These are phyloP conservation scores for Gloeopeniophorella convolvens DNA, from an alignment of 768 basidiomycete genomes.

Conservation along the genomic window DNA sequence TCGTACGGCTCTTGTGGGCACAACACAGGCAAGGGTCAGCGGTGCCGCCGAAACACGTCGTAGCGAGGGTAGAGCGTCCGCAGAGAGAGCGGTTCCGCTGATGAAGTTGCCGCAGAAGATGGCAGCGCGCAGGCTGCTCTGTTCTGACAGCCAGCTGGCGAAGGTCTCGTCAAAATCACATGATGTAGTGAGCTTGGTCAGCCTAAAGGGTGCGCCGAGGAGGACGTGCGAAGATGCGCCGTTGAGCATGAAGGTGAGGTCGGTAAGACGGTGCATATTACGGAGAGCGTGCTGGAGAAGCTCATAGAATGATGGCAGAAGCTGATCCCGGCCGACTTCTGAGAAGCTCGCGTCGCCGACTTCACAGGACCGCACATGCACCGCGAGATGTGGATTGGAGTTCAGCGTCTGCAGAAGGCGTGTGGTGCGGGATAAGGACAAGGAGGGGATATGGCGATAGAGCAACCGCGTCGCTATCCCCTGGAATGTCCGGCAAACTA, in stretches of 20 bases:
- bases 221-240: slow-evolving; percentile 22
- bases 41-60: slow-evolving; percentile 25
- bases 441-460: slow-evolving; percentile 17
- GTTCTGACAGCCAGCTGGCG: slow-evolving; percentile 22
- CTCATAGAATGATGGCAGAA: slow-evolving; percentile 10
- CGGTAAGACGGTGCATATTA: slow-evolving; percentile 23
- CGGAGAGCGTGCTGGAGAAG: slow-evolving; percentile 23
- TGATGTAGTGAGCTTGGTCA: slow-evolving; percentile 24
- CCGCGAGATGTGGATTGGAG: slow-evolving; percentile 12
- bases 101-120: slow-evolving; percentile 24
- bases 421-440: slow-evolving; percentile 14
- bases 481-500: slow-evolving; percentile 10
- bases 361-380: slow-evolving; percentile 13
- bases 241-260: slow-evolving; percentile 24
- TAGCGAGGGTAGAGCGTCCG: slow-evolving; percentile 20
- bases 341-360: slow-evolving; percentile 14
- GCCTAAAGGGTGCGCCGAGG: slow-evolving; percentile 23
- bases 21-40: slow-evolving; percentile 24
- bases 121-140: slow-evolving; percentile 19
- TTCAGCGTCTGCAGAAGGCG: slow-evolving; percentile 13
- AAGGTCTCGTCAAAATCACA: slow-evolving; percentile 24
- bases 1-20: slow-evolving; percentile 23
- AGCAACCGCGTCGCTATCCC: slow-evolving; percentile 14
- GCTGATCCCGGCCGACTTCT: slow-evolving; percentile 5
- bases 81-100: slow-evolving; percentile 15